Percentiles rank a stretch among this genome's conserved stretches.
Conservation (phyloP, 116 monocot species). For the Dioscorea cayenensis region DNA sequence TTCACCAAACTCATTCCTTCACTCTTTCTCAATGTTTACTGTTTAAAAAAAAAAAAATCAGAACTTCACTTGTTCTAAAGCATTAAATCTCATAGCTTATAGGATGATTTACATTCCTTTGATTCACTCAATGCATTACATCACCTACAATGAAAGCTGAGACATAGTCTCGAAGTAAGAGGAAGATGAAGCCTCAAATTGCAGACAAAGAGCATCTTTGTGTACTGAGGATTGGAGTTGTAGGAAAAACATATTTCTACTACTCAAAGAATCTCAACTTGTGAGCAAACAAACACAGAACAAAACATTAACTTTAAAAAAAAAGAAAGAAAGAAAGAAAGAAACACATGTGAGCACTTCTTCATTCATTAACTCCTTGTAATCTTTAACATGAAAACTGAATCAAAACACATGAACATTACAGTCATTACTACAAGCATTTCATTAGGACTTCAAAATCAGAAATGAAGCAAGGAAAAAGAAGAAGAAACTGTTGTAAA, state of each 20-base stretch:
- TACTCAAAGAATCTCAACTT: slow-evolving; percentile 31
- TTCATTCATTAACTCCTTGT: not conserved
- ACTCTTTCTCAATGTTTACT: slow-evolving; percentile 1
- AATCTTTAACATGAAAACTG: not conserved
- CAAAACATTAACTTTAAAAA: not conserved
- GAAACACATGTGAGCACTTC: not conserved
- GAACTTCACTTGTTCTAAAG: not conserved
- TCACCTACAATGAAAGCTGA: slow-evolving; percentile 31
- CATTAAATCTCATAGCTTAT: slow-evolving; percentile 7
- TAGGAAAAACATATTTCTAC: slow-evolving; percentile 3
- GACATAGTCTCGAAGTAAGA: slow-evolving; percentile 22
- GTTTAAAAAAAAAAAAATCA: not conserved
- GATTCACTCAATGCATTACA: not conserved
- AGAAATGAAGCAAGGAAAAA: no score
- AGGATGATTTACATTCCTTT: slow-evolving; percentile 24
- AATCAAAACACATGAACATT: not conserved
- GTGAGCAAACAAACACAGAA: slow-evolving; percentile 9
- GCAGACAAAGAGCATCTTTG: slow-evolving; percentile 29
- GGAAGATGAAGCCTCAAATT: slow-evolving; percentile 8
- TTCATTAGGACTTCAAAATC: no score
- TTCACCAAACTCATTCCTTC: not conserved
- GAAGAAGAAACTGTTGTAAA: not conserved
- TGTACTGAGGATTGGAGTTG: not conserved
- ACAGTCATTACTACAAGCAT: not conserved
- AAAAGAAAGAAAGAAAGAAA: not conserved